A percentile compares a stretch with the other conserved stretches of the same genome.
These are phyloP conservation scores for Metroxylon sagu DNA, from an alignment of 176 grass and related monocot genomes.

Conservation along the genomic window DNA sequence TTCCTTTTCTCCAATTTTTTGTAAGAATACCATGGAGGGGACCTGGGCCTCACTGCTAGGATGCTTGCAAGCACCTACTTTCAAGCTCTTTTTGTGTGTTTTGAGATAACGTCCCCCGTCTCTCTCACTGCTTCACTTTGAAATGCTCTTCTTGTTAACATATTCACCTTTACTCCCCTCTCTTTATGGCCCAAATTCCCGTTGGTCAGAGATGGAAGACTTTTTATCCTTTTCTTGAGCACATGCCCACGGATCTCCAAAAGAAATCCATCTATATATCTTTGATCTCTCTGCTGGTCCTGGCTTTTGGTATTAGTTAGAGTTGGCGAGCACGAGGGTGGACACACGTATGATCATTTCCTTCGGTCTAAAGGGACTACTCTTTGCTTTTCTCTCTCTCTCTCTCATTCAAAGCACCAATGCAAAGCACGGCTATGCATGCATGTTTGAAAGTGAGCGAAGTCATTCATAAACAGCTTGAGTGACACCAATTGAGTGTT, in stretches of 20 bases:
- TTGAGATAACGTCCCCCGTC: no score
- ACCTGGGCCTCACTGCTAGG: neutral
- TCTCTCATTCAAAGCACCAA: neutral
- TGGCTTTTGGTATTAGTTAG: neutral
- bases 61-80: constrained; percentile 4
- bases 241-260: neutral
- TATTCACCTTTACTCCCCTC: neutral
- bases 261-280: neutral
- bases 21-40: neutral
- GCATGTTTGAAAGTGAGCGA: no score
- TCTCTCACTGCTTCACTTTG: no score
- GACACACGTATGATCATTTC: neutral
- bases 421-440: no score
- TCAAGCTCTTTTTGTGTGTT: no score
- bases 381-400: neutral
- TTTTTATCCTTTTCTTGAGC: neutral
- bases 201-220: neutral
- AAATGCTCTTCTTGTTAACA: neutral
- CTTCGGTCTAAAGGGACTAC: neutral
- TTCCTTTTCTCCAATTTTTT: no score
- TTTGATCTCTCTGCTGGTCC: neutral
- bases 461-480: no score
- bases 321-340: neutral
- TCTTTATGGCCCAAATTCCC: neutral
- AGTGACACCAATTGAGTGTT: no score